Evolutionary conservation across 208 protist species (phyloP), one percentile per base, ranked within the genome.

Genomic region (Tetramitus jugosus): DNA sequence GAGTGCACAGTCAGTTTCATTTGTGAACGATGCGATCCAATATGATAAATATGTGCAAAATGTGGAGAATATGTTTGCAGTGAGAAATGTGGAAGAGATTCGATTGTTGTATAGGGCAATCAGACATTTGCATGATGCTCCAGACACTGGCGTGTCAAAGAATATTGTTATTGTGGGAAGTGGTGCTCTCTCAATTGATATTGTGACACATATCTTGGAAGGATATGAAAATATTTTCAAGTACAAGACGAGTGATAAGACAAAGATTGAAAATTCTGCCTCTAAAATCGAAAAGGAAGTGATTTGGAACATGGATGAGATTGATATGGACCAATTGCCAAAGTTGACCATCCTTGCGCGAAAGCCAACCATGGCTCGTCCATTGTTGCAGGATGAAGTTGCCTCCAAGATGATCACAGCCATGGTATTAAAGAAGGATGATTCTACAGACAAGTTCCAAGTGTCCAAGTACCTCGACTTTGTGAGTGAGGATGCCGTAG

Each of bases 91-190:
- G 23, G 62, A 69, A 17, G 33, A 69, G 26, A 37, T 69, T 14
- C 26, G 33, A 45, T 43, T 42, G 1, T n/a, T n/a, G n/a, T n/a
- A n/a, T n/a, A n/a, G n/a, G n/a, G n/a, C n/a, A n/a, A n/a, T n/a
- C n/a, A n/a, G n/a, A n/a, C n/a, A n/a, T n/a, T n/a, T n/a, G n/a
- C n/a, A n/a, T n/a, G n/a, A n/a, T n/a, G n/a, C n/a, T n/a, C n/a
- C n/a, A n/a, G n/a, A n/a, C n/a, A n/a, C n/a, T n/a, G n/a, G n/a
- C n/a, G n/a, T n/a, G n/a, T n/a, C n/a, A n/a, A n/a, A n/a, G n/a
- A n/a, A 39, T 14, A 71, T 71, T 49, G 13, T 71, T 71, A 23
- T 71, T 43, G 23, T 71, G 29, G 64, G 64, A 49, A 49, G 39
- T 33, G 64, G 64, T 49, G 35, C 64, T 33, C 26, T 71, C 8